Conservation (phyloP, 495 filamentous ascomycete genomes). For the Astrothelium subdiscretum region DNA sequence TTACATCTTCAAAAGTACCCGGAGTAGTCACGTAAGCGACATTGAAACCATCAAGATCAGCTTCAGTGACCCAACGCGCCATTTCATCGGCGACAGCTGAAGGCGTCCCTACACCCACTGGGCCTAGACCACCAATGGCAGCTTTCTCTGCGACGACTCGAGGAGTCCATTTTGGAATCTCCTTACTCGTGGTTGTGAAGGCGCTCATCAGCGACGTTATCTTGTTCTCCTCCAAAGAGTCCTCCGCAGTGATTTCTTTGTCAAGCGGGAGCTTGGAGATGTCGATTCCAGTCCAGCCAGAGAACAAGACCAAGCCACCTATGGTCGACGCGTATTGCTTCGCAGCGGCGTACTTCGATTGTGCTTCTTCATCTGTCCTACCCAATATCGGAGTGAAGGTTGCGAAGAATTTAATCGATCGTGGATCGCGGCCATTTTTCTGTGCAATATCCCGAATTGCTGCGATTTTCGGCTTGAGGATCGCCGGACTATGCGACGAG, state of each 20-base stretch:
- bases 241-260: slow-evolving; percentile 40
- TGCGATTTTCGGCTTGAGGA: slow-evolving; percentile 41
- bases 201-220: slow-evolving; percentile 40
- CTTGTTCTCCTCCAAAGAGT: slow-evolving; percentile 42
- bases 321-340: slow-evolving; percentile 40
- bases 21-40: slow-evolving; percentile 15
- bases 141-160: slow-evolving; percentile 13
- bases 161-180: slow-evolving; percentile 12
- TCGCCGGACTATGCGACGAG: slow-evolving; percentile 39
- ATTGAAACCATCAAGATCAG: slow-evolving; percentile 21
- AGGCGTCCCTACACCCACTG: slow-evolving; percentile 10
- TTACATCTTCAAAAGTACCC: slow-evolving; percentile 16
- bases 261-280: slow-evolving; percentile 45
- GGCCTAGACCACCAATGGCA: slow-evolving; percentile 14
- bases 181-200: slow-evolving; percentile 26
- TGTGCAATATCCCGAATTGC: slow-evolving; percentile 43
- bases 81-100: slow-evolving; percentile 14
- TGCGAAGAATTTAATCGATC: slow-evolving; percentile 48
- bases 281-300: slow-evolving; percentile 53
- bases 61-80: slow-evolving; percentile 17
- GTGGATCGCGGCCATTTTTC: slow-evolving; percentile 41
- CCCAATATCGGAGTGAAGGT: slow-evolving; percentile 48
- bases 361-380: slow-evolving; percentile 44
- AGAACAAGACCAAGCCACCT: slow-evolving; percentile 48
- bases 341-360: slow-evolving; percentile 39